phyloP scores from a whole-genome alignment of 75 land plant genomes.

The Ceratopteris richardii region DNA sequence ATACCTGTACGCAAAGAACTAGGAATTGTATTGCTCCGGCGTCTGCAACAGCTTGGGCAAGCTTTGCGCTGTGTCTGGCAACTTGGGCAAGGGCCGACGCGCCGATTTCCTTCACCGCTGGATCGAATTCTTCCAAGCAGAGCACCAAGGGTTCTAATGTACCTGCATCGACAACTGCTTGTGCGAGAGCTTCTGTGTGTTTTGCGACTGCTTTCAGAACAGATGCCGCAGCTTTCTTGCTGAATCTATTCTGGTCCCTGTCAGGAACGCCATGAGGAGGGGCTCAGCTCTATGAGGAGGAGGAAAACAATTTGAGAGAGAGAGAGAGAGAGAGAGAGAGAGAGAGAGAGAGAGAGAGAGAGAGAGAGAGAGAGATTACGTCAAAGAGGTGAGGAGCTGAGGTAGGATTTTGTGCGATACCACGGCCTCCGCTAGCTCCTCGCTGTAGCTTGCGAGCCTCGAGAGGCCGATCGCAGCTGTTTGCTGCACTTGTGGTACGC shows the following conservation, averaged over 20 bases:
- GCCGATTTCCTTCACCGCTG: constrained; percentile 26
- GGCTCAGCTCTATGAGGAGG: no score
- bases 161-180: constrained; percentile 22
- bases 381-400: constrained; percentile 14
- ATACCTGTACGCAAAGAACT: constrained; percentile 20
- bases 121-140: constrained; percentile 24
- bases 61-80: constrained; percentile 22
- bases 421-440: constrained; percentile 20
- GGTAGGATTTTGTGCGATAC: constrained; percentile 20
- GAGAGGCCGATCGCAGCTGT: constrained; percentile 14
- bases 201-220: constrained; percentile 25
- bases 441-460: constrained; percentile 20
- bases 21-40: constrained; percentile 18
- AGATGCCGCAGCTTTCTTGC: constrained; percentile 18
- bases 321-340: no score
- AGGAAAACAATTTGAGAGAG: no score
- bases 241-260: constrained; percentile 22
- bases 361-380: no score
- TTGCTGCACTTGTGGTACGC: constrained; percentile 22
- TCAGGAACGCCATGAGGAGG: no score
- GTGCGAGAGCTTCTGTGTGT: constrained; percentile 20
- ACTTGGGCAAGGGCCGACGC: constrained; percentile 23
- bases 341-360: no score
- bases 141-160: constrained; percentile 13
- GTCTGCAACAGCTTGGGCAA: constrained; percentile 21